phyloP scores from a whole-genome alignment of 306 rosid species.

The Fragaria vesca region DNA sequence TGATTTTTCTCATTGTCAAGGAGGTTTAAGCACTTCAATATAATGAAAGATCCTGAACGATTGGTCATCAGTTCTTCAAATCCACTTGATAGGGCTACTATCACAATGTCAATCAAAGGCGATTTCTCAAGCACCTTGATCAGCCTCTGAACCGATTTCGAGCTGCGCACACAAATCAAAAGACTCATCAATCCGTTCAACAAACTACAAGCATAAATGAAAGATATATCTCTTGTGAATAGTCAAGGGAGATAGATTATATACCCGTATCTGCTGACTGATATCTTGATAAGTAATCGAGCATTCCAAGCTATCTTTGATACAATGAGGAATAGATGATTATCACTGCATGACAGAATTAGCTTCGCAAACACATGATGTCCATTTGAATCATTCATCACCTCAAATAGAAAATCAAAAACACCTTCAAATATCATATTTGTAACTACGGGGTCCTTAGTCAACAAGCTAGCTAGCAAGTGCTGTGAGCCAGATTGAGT shows the following conservation, averaged over 20 bases:
- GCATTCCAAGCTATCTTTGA: not conserved
- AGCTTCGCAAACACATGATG: slow-evolving; percentile 20
- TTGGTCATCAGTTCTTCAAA: slow-evolving; percentile 12
- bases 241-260: not conserved
- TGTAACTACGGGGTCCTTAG: not conserved
- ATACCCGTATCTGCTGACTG: slow-evolving; percentile 9
- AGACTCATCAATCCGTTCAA: not conserved
- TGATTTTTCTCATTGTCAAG: slow-evolving; percentile 10
- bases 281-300: not conserved
- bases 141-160: slow-evolving; percentile 22
- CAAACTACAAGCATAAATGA: not conserved
- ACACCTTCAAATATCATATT: not conserved
- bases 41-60: slow-evolving; percentile 9
- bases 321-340: slow-evolving; percentile 11
- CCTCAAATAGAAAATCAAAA: not conserved
- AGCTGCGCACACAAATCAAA: slow-evolving; percentile 6
- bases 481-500: not conserved
- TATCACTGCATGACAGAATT: not conserved
- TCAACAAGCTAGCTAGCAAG: not conserved
- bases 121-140: slow-evolving; percentile 22
- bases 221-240: not conserved
- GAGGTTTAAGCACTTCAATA: slow-evolving; percentile 17
- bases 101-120: not conserved
- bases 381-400: slow-evolving; percentile 19
- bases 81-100: not conserved